phyloP scores from a whole-genome alignment of 2,329 filamentous ascomycete species.

The Ceratocystis huliohia region DNA sequence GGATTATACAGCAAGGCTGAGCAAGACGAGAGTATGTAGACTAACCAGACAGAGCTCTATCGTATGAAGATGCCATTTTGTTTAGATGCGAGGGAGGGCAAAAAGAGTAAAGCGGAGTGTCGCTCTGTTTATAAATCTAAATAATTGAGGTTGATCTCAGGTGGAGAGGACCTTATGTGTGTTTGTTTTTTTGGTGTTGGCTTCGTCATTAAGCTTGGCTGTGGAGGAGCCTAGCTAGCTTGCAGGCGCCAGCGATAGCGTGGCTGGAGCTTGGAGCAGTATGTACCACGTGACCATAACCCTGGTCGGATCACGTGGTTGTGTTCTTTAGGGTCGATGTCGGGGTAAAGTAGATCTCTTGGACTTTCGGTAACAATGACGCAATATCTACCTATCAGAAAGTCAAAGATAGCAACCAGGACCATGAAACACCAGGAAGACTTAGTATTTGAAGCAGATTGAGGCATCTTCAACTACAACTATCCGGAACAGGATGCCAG shows the following conservation, averaged over 20 bases:
- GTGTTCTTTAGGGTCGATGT: neutral
- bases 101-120: neutral
- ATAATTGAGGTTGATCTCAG: neutral
- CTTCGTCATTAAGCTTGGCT: slow-evolving; percentile 2
- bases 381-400: neutral
- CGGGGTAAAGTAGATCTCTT: neutral
- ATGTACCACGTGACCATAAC: neutral
- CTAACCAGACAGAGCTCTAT: slow-evolving; percentile 96
- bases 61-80: slow-evolving; percentile 83
- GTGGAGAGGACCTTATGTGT: neutral
- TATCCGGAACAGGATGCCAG: too few species aligned
- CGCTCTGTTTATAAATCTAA: neutral
- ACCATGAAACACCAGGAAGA: too few species aligned
- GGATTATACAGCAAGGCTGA: slow-evolving; percentile 25
- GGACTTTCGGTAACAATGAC: neutral
- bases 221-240: slow-evolving; percentile 6
- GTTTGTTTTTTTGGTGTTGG: neutral
- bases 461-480: too few species aligned
- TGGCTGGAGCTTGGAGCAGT: slow-evolving; percentile 3
- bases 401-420: too few species aligned
- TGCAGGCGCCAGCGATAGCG: slow-evolving; percentile 9
- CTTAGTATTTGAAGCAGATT: too few species aligned
- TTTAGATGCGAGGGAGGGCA: neutral
- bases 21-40: slow-evolving; percentile 24
- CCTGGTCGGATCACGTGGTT: fast-evolving